Base-by-base conservation (phyloP, 805 yeast genomes). In the Candida incommunis region DNA sequence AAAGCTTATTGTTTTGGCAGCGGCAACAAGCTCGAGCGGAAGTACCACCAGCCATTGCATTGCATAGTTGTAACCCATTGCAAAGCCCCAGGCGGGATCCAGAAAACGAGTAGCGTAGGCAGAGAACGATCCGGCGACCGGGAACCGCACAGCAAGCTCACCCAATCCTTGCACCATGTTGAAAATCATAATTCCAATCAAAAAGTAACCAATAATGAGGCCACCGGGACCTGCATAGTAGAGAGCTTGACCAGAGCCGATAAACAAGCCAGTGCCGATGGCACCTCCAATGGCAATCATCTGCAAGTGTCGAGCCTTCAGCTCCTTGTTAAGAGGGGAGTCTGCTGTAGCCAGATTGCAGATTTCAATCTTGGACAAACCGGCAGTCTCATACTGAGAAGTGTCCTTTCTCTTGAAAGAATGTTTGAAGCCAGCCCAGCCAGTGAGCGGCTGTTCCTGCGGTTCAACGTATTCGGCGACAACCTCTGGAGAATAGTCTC, bases 281-380 rank as follows among this genome's bases (percentile, higher is more conserved):
- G 90, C 80, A 45, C 92, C 87, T 47, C 92, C 92, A 45, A 85
- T 69, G 34, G 94, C 86, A 55, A 84, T 80, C 76, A 82, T 78
- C 45, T 59, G 63, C 43, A 63, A 45, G 49, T 63, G 68, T 15
- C 68, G 57, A n/a, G 55, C 56, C 48, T 62, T 63, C 41, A 63
- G 56, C n/a, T 48, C 42, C 47, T 76, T 60, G 26, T 72, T 65
- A 48, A 81, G 65, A 2, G 83, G 87, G 3, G 83, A 66, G 47
- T 67, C 66, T 22, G 81, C 77, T 2, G 73, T 54, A 26, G 63
- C 61, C 23, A 59, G 52, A 27, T 65, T 63, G 18, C 61, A 57
- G 51, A 54, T 60, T 48, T 66, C 67, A 22, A 56, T 57, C 43
- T 59, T 64, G 13, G 64, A 40, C 51, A 61, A 48, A 45, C 58